Evolutionary conservation across 768 basidiomycete species (phyloP), one percentile per base, ranked within the genome.

Genomic region (Obba rivulosa): DNA sequence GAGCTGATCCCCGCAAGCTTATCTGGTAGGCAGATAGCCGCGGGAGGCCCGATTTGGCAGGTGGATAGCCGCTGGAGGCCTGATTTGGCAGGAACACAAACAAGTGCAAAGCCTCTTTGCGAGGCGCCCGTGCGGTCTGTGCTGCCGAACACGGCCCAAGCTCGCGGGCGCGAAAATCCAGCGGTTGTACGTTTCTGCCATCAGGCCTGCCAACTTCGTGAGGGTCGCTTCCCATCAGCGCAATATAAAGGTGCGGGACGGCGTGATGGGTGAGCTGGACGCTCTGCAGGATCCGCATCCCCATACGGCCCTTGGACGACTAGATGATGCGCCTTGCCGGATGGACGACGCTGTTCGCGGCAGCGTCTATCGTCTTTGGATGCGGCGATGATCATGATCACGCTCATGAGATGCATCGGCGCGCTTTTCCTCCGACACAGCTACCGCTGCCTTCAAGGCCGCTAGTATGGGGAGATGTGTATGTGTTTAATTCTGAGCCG

Each of bases 401-500:
- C 44, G 37, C 43, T 13, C 66, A 64, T 41, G 39, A 63, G 49
- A 34, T 41, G 23, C 52, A 23, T 35, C 53, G 56, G 37, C 69
- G 74, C 45, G 67, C 69, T 43, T 63, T 66, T 43, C 73, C 77
- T 0, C 64, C 71, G 40, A 54, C 66, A 13, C 67, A 67, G 13
- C 63, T 83, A 25, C 68, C 79, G 0, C 72, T 72, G 16, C 91
- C 91, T 3, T 75, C 76, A 47, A 71, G 82, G 17, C 76, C 79
- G 20, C 73, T 95, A 13, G 77, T 79, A 44, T 93, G 92, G 92
- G 81, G 85, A n/a, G 89, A 93, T 58, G 74, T 94, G 28, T 31
- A 31, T 13, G 28, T 31, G 7, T 31, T 13, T 5, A 5, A 13
- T 61, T 31, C 5, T 31, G 28, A 7, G 28, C 28, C 7, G 5